Evolutionary conservation across 768 basidiomycete genomes (phyloP), one percentile per base, ranked within the genome.

Genomic region (Suillus alpinus): DNA sequence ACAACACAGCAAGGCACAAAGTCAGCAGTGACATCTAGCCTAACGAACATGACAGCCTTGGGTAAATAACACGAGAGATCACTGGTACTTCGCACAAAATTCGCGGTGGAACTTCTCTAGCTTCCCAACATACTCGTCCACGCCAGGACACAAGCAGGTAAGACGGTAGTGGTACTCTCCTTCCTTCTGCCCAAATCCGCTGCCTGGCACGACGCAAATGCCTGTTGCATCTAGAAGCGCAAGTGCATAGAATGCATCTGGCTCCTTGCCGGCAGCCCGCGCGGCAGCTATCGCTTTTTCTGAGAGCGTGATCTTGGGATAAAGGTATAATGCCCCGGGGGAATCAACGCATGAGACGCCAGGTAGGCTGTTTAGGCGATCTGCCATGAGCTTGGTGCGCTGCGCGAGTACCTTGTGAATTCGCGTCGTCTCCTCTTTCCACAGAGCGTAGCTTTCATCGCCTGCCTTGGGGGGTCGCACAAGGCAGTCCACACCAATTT

Each of bases 131-230:
- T 95, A 98, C 67, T 95, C 94, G 49, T 96, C 95, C 18, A 94
- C 92, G 43, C 93, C 94, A 2, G 94, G 95, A 68, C 95, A 97
- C 65, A 98, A 77, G 68, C 96, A 97, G 8, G 97, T 99, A 72
- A 98, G 76, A 39, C 96, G 79, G 71, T 97, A 89, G 75, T 99
- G 96, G 76, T 86, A 88, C 69, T 95, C 89, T 29, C 91, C 94
- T 55, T 90, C 87, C 75, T 83, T 89, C 78, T 98, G 95, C 5
- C 95, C 95, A 72, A 99, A 99, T 1, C 96, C 96, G 52, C 87
- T 88, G 0, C 96, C 96, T 6, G 95, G 92, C 5, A 98, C 92
- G 23, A 92, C 91, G 68, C 95, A 97, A 64, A 98, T 97, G 5
- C 94, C 94, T 0, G 94, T 95, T 73, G 83, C 82, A 63, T 96